These are phyloP conservation scores for Tetradesmus obliquus DNA, from an alignment of 139 green algal genomes.

Conservation along the genomic window DNA sequence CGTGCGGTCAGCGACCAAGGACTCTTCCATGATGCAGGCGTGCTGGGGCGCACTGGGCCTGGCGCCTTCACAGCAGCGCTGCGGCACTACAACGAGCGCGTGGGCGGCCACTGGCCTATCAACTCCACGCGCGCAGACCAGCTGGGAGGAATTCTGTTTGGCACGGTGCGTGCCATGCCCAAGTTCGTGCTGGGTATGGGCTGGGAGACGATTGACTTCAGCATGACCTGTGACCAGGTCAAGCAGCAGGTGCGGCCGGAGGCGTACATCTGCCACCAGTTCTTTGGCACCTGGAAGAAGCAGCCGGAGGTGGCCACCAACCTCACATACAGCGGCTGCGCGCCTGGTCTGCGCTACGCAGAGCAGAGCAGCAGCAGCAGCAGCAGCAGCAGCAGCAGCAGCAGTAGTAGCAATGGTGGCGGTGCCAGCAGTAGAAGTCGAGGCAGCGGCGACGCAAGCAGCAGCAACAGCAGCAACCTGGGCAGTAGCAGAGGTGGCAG, in stretches of 20 bases:
- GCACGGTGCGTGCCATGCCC: slow-evolving; percentile 29
- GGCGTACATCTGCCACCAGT: slow-evolving; percentile 44
- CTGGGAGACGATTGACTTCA: slow-evolving; percentile 37
- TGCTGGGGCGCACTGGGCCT: slow-evolving; percentile 27
- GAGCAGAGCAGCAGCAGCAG: background rate
- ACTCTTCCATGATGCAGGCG: background rate
- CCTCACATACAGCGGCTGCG: slow-evolving; percentile 24
- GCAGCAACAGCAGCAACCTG: background rate
- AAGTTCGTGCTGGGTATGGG: slow-evolving; percentile 42
- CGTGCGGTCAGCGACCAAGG: background rate
- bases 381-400: background rate
- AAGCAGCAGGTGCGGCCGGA: slow-evolving; percentile 28
- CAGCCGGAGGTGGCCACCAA: slow-evolving; percentile 25
- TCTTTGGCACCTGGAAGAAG: slow-evolving; percentile 45
- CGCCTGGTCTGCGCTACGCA: background rate
- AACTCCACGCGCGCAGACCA: slow-evolving; percentile 29
- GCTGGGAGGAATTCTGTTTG: slow-evolving; percentile 21
- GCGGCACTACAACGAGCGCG: background rate
- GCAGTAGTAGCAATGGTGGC: background rate
- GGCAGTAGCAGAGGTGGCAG: background rate
- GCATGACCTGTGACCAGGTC: slow-evolving; percentile 36
- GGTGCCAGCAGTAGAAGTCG: background rate
- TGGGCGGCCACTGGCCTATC: slow-evolving; percentile 12
- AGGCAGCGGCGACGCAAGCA: background rate
- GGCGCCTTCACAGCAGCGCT: slow-evolving; percentile 24